Evolutionary conservation across 495 filamentous ascomycete genomes (phyloP).

Genomic region (Hypoxylon intermedium): DNA sequence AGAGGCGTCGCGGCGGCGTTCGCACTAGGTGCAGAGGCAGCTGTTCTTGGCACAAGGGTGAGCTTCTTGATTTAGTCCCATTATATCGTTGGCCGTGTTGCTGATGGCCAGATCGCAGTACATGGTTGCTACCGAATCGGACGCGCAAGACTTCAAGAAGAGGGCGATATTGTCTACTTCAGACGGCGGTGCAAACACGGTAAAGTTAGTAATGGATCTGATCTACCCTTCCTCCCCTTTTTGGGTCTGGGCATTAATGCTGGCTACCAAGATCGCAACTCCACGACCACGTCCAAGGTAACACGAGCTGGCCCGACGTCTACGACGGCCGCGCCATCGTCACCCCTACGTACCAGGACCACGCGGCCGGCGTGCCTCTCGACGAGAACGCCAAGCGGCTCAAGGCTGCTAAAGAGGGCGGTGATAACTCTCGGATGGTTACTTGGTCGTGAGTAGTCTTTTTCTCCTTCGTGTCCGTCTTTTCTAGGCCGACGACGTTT

Average conservation of each 20-base stretch:
- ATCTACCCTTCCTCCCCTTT: background rate
- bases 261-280: slow-evolving; percentile 57
- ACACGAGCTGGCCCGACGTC: slow-evolving; percentile 66
- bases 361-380: slow-evolving; percentile 59
- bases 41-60: slow-evolving; percentile 73
- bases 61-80: slow-evolving; percentile 10
- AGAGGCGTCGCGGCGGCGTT: slow-evolving; percentile 69
- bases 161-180: slow-evolving; percentile 64
- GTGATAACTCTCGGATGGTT: slow-evolving; percentile 44
- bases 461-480: background rate
- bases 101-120: slow-evolving; percentile 47
- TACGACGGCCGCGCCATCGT: slow-evolving; percentile 72
- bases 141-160: slow-evolving; percentile 65
- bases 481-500: too few relatives aligned
- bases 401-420: slow-evolving; percentile 53
- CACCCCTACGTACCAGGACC: slow-evolving; percentile 65
- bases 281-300: slow-evolving; percentile 74
- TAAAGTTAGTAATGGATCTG: slow-evolving; percentile 49
- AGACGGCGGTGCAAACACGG: slow-evolving; percentile 71
- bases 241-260: background rate
- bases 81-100: slow-evolving; percentile 6
- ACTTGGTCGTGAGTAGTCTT: slow-evolving; percentile 62
- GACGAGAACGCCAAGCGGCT: slow-evolving; percentile 65
- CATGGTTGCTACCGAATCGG: slow-evolving; percentile 69
- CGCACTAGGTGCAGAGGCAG: slow-evolving; percentile 68